These are phyloP conservation scores for Trichaptum fuscoviolaceum DNA, from an alignment of 768 basidiomycete genomes.

Conservation along the genomic window DNA sequence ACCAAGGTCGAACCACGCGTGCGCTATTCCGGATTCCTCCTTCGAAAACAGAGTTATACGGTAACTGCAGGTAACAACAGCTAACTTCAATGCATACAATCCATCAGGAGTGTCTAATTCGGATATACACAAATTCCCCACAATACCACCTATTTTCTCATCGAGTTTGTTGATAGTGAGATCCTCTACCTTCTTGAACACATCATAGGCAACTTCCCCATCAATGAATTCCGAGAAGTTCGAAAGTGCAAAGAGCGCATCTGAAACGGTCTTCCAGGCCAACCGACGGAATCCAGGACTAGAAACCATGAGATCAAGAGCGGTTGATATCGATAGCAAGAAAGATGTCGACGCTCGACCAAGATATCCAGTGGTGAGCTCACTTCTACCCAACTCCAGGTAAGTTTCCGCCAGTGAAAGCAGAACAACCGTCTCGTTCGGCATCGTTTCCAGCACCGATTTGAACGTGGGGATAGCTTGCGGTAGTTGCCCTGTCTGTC, in stretches of 20 bases:
- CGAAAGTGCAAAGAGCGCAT: conserved; percentile 68
- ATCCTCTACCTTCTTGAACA: conserved; percentile 30
- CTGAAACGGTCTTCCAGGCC: conserved; percentile 81
- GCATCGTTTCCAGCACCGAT: conserved; percentile 46
- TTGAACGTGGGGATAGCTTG: conserved; percentile 70
- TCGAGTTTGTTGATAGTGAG: conserved; percentile 36
- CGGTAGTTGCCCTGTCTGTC: conserved; percentile 65
- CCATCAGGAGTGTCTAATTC: conserved; percentile 17
- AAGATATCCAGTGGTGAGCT: conserved; percentile 65
- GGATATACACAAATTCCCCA: conserved; percentile 26
- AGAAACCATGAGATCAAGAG: conserved; percentile 43
- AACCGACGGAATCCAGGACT: conserved; percentile 62
- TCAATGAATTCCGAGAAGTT: conserved; percentile 44
- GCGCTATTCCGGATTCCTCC: conserved; percentile 44
- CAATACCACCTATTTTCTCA: conserved; percentile 36
- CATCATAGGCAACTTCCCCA: conserved; percentile 30
- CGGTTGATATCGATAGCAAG: conserved; percentile 47
- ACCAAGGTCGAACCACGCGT: conserved; percentile 73
- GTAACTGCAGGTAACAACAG: conserved; percentile 56
- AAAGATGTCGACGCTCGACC: conserved; percentile 74
- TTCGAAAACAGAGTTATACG: conserved; percentile 52
- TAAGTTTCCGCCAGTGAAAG: conserved; percentile 67
- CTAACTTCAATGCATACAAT: conserved; percentile 40
- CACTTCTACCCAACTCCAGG: conserved; percentile 62
- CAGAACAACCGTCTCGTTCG: conserved; percentile 67